phyloP scores from a whole-genome alignment of 2,329 filamentous ascomycete species.

The Dactylonectria macrodidyma region DNA sequence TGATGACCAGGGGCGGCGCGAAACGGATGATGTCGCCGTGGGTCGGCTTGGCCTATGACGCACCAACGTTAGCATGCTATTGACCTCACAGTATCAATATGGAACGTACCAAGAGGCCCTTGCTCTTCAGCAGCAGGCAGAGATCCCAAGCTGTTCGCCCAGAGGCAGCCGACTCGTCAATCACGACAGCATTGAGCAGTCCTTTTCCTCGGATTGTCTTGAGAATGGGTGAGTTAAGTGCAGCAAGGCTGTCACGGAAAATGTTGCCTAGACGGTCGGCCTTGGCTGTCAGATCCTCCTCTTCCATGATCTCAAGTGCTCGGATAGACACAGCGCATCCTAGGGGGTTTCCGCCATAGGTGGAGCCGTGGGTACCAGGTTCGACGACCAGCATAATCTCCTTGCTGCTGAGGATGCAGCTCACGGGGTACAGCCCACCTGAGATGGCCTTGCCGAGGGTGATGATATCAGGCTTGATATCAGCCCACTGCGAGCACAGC shows the following conservation, averaged over 20 bases:
- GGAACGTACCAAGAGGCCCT: conserved; percentile 85
- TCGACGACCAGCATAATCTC: conserved; percentile 97
- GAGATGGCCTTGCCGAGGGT: conserved; percentile 98
- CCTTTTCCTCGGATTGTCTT: conserved; percentile 91
- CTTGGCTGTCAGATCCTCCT: conserved; percentile 88
- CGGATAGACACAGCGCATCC: conserved; percentile 96
- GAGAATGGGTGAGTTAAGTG: conserved; percentile 86
- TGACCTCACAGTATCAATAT: neutral
- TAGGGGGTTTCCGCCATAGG: conserved; percentile 97
- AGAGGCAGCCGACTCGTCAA: conserved; percentile 88
- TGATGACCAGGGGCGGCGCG: conserved; percentile 96
- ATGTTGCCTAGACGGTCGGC: conserved; percentile 85
- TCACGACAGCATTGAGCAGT: conserved; percentile 94
- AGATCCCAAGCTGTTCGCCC: conserved; percentile 96
- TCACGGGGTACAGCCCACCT: conserved; percentile 99
- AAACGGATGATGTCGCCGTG: conserved; percentile 99
- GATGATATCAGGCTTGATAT: conserved; percentile 95
- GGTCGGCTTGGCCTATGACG: conserved; percentile 89
- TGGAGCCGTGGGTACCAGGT: conserved; percentile 96
- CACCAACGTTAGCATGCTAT: conserved; percentile 15
- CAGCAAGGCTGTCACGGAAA: conserved; percentile 84
- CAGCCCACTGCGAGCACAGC: conserved; percentile 94
- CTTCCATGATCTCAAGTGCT: conserved; percentile 92
- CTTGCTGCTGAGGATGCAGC: conserved; percentile 87
- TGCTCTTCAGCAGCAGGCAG: conserved; percentile 94